phyloP scores from a whole-genome alignment of 1,139 yeast genomes.

The Debaryomycetaceae sp. region DNA sequence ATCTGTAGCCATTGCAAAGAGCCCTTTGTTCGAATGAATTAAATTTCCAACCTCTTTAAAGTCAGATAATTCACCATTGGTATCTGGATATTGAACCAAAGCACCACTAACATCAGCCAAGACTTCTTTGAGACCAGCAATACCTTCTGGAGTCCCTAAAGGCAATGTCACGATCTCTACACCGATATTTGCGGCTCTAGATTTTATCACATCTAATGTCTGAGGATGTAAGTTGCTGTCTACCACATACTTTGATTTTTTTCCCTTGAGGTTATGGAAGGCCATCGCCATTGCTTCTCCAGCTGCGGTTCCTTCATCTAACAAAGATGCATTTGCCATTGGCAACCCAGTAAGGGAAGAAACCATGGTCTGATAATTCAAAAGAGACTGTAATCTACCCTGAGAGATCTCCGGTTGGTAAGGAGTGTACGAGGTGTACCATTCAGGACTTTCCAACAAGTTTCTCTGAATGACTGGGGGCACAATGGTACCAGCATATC shows the following conservation, averaged over 20 bases:
- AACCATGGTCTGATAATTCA: slow-evolving; percentile 88
- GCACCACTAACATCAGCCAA: slow-evolving; percentile 66
- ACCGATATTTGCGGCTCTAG: slow-evolving; percentile 75
- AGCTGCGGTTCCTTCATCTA: slow-evolving; percentile 98
- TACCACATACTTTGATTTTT: slow-evolving; percentile 65
- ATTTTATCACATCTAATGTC: slow-evolving; percentile 71
- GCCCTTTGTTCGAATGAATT: slow-evolving; percentile 69
- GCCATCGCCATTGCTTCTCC: slow-evolving; percentile 95
- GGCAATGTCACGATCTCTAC: slow-evolving; percentile 64
- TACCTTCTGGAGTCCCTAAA: slow-evolving; percentile 48
- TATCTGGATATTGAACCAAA: slow-evolving; percentile 85
- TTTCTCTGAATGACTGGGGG: slow-evolving; percentile 95
- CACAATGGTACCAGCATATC: slow-evolving; percentile 84
- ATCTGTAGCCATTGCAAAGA: slow-evolving; percentile 85
- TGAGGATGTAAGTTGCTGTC: slow-evolving; percentile 82
- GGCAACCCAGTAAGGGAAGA: slow-evolving; percentile 89
- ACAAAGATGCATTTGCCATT: slow-evolving; percentile 87
- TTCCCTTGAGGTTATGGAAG: slow-evolving; percentile 63
- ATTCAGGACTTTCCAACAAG: slow-evolving; percentile 87
- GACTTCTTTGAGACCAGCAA: slow-evolving; percentile 33
- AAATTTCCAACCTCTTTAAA: slow-evolving; percentile 57
- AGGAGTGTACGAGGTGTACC: slow-evolving; percentile 98
- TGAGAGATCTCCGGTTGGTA: slow-evolving; percentile 98
- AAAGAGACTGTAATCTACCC: slow-evolving; percentile 85
- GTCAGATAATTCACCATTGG: slow-evolving; percentile 69